Conservation (phyloP, 2,329 filamentous ascomycete species). For the Pseudopyricularia javanii region DNA sequence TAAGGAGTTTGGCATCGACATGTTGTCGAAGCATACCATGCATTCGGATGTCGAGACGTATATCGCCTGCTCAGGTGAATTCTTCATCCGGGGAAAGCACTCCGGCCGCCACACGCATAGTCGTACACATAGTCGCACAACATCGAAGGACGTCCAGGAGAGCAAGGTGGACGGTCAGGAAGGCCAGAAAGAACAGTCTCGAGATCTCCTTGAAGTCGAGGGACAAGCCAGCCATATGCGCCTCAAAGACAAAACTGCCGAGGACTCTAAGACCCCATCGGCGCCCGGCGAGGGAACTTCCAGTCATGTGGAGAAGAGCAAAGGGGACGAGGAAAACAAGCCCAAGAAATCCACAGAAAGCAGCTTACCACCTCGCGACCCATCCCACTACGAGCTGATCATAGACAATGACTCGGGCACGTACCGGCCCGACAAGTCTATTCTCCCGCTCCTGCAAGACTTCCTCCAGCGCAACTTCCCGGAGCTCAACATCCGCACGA, state of each 20-base stretch:
- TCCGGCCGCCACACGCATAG: neutral
- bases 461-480: conserved; percentile 67
- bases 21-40: conserved; percentile 93
- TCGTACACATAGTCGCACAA: neutral
- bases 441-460: conserved; percentile 57
- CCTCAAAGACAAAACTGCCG: neutral
- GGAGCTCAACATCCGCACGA: conserved; percentile 58
- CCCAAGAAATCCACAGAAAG: conserved; percentile 19
- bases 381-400: conserved; percentile 64
- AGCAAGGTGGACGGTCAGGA: neutral
- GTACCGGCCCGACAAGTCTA: conserved; percentile 71
- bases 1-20: conserved; percentile 87
- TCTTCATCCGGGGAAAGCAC: conserved; percentile 56
- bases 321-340: neutral
- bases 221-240: neutral
- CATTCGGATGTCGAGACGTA: conserved; percentile 87
- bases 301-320: neutral
- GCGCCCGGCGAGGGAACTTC: neutral
- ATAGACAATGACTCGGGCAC: conserved; percentile 96
- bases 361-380: conserved; percentile 32
- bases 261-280: neutral
- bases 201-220: neutral
- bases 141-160: neutral
- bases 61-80: conserved; percentile 86
- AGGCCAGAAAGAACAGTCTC: neutral